phyloP scores from a whole-genome alignment of 306 rosid species.

The Pyrus bretschneideri region DNA sequence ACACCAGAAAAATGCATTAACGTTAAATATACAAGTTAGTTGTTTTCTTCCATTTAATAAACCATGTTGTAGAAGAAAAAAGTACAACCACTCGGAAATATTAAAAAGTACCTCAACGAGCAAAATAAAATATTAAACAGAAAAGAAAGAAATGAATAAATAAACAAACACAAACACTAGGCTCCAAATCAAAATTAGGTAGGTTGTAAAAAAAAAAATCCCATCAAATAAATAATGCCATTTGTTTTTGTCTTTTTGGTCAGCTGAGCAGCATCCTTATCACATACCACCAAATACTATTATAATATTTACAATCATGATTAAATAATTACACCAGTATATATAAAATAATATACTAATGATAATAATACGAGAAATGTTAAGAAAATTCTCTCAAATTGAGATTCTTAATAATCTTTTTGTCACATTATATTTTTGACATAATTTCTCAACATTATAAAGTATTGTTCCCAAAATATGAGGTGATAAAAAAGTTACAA shows the following conservation, averaged over 20 bases:
- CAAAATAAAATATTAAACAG: too few relatives aligned
- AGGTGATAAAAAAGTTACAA: rapidly evolving
- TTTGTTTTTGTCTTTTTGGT: not conserved
- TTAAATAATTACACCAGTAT: not conserved
- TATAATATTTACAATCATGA: not conserved
- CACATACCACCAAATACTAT: not conserved
- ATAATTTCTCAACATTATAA: too few relatives aligned
- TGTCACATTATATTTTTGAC: too few relatives aligned
- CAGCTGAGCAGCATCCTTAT: not conserved
- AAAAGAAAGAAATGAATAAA: not conserved
- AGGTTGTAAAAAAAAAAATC: not conserved
- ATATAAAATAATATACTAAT: not conserved
- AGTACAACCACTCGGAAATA: not conserved
- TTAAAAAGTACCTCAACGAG: not conserved
- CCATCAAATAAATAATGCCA: not conserved
- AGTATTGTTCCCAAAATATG: too few relatives aligned
- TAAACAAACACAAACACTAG: not conserved
- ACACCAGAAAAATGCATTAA: not conserved
- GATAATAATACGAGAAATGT: not conserved
- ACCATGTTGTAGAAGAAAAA: not conserved
- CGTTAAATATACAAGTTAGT: not conserved
- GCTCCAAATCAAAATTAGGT: constrained; percentile 13
- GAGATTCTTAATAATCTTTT: rapidly evolving
- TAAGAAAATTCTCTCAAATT: too few relatives aligned
- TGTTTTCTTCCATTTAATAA: not conserved